Evolutionary conservation across 2,329 filamentous ascomycete genomes (phyloP).

Genomic region (Paraphaeosphaeria sporulosa): DNA sequence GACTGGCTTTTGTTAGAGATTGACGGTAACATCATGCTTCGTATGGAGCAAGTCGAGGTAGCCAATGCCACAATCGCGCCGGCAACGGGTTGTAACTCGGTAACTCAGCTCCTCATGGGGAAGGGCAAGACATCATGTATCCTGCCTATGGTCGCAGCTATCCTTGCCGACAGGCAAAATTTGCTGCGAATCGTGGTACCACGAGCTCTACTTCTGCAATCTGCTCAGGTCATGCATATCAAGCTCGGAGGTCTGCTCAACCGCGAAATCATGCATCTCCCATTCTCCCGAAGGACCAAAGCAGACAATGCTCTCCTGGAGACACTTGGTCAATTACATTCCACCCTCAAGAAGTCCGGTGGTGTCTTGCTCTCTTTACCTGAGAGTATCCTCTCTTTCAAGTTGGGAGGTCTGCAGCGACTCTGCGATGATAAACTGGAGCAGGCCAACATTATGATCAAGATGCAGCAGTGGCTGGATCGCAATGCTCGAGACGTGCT

Average conservation of each 20-base stretch:
- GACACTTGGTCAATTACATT: constrained; percentile 50
- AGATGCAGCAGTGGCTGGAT: constrained; percentile 60
- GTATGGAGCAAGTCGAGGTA: constrained; percentile 68
- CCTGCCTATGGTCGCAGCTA: constrained; percentile 62
- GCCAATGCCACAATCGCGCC: constrained; percentile 67
- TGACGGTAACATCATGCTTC: constrained; percentile 69
- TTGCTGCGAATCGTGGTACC: constrained; percentile 65
- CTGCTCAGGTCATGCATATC: constrained; percentile 63
- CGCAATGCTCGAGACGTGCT: constrained; percentile 65
- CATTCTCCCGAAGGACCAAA: constrained; percentile 63
- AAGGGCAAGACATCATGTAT: constrained; percentile 73
- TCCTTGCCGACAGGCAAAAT: constrained; percentile 48
- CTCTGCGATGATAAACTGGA: constrained; percentile 57
- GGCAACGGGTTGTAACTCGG: constrained; percentile 60
- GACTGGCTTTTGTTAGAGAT: constrained; percentile 75
- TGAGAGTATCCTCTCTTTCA: constrained; percentile 71
- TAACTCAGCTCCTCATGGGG: constrained; percentile 74
- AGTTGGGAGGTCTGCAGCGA: constrained; percentile 66
- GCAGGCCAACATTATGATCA: constrained; percentile 59
- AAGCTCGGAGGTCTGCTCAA: constrained; percentile 64
- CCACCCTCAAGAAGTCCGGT: constrained; percentile 49
- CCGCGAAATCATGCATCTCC: constrained; percentile 63
- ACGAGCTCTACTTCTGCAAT: constrained; percentile 64
- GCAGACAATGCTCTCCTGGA: constrained; percentile 40
- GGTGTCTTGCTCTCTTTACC: constrained; percentile 69